phyloP scores from a whole-genome alignment of 805 yeast genomes.

The Metschnikowia koreensis region DNA sequence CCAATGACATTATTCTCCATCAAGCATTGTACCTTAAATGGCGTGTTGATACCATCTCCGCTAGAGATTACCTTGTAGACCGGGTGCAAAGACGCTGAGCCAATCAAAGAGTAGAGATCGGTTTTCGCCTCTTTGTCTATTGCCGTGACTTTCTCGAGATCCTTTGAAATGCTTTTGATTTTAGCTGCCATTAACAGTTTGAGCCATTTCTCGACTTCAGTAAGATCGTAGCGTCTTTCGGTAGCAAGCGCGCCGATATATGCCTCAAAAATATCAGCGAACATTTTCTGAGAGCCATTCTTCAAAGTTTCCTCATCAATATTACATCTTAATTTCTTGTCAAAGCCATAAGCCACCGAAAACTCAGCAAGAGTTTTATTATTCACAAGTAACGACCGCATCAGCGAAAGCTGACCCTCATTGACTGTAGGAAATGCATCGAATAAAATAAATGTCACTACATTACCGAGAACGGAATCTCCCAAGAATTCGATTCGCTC shows the following conservation, averaged over 20 bases:
- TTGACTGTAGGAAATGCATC: slow-evolving; percentile 62
- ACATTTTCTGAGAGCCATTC: slow-evolving; percentile 62
- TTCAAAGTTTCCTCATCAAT: slow-evolving; percentile 45
- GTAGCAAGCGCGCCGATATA: slow-evolving; percentile 81
- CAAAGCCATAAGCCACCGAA: slow-evolving; percentile 66
- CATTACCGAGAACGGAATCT: slow-evolving; percentile 74
- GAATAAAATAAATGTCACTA: slow-evolving; percentile 69
- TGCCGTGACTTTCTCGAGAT: slow-evolving; percentile 33
- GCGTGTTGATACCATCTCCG: slow-evolving; percentile 48
- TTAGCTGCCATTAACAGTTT: slow-evolving; percentile 48
- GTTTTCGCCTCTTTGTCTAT: slow-evolving; percentile 70
- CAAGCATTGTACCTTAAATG: slow-evolving; percentile 62
- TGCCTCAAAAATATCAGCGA: slow-evolving; percentile 92
- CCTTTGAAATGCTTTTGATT: slow-evolving; percentile 30
- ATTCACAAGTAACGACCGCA: slow-evolving; percentile 69
- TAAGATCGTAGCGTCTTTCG: slow-evolving; percentile 51
- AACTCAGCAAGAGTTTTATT: slow-evolving; percentile 72
- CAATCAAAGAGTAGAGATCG: slow-evolving; percentile 73
- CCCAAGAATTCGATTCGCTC: slow-evolving; percentile 91
- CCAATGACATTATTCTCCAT: slow-evolving; percentile 70
- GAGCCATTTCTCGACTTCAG: slow-evolving; percentile 58
- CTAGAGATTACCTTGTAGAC: slow-evolving; percentile 49
- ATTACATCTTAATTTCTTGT: slow-evolving; percentile 50
- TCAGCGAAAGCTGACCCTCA: slow-evolving; percentile 77
- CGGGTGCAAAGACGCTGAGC: slow-evolving; percentile 67